Conservation (phyloP, 345 rosid species). For the Kernera saxatilis region DNA sequence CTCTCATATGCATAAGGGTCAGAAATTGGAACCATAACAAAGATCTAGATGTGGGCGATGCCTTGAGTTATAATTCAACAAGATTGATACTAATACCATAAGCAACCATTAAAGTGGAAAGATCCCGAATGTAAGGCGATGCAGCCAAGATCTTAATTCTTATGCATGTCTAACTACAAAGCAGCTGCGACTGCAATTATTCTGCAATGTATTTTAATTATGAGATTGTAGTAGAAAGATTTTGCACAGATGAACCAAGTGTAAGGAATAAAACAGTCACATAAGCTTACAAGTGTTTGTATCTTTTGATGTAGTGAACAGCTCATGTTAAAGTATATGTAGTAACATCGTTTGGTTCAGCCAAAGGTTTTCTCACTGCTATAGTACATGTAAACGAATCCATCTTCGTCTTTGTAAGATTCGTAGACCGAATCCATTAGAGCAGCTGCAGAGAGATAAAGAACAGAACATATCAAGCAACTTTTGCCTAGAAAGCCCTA, state of each 20-base stretch:
- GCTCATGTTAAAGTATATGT: background rate
- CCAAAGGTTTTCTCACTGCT: slow-evolving; percentile 31
- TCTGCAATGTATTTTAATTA: too few species aligned
- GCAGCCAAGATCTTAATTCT: too few species aligned
- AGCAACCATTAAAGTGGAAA: too few species aligned
- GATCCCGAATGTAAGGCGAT: too few species aligned
- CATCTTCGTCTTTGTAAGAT: slow-evolving; percentile 78
- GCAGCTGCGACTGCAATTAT: too few species aligned
- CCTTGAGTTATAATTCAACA: background rate
- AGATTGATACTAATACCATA: background rate
- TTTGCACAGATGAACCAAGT: slow-evolving; percentile 6
- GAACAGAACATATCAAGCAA: background rate
- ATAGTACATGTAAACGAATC: slow-evolving; percentile 58
- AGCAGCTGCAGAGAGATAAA: slow-evolving; percentile 43
- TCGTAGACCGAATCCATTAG: slow-evolving; percentile 62
- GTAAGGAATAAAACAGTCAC: background rate
- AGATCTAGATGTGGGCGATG: background rate
- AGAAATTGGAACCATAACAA: background rate
- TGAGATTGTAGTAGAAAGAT: slow-evolving; percentile 1
- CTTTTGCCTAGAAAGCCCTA: background rate
- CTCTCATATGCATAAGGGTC: background rate
- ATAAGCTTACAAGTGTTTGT: slow-evolving; percentile 14
- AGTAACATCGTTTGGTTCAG: background rate
- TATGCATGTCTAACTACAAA: too few species aligned
- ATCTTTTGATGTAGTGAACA: background rate